Evolutionary conservation across 805 yeast species (phyloP), one percentile per base, ranked within the genome.

Genomic region (Sungouiella thailandica): DNA sequence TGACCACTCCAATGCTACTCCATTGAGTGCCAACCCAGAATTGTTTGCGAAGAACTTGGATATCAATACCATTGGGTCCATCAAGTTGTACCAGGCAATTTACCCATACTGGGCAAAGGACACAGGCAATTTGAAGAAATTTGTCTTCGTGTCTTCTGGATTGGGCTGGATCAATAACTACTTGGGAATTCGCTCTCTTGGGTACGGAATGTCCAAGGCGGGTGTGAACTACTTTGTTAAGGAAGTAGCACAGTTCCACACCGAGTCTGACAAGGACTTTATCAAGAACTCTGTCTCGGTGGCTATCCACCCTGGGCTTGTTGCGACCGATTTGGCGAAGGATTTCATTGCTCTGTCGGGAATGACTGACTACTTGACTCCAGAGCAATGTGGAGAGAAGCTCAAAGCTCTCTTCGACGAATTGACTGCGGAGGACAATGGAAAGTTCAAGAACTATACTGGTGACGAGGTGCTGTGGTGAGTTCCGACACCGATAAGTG

Each of bases 231-330:
- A 47, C 43, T 38, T 55, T 11, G 46, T 46, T 9, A 50, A 41
- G 25, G 50, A 52, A 16, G 10, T n/a, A 5, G 23, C 30, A 4
- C 7, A 4, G 5, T 23, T n/a, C 9, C 20, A 17, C 23, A 7
- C 29, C 22, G 4, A 17, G 22, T 7, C 8, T 7, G 20, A 7
- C 10, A 17, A 8, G 11, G 23, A 11, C 16, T 11, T 23, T 8
- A 11, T 26, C 22, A 26, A 26, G 14, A 7, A 10, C 23, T 18
- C 23, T 5, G 14, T 18, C n/a, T 6, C 16, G 9, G 12, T 60
- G 14, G 43, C 63, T 10, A 10, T 63, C 9, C 64, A 62, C 34
- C 74, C 74, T 0, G 72, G 72, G 23, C 22, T 53, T 9, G 69
- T 67, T 11, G n/a, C 34, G n/a, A 60, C 63, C 24, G 70, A 65